Percentiles rank a stretch among this genome's conserved stretches.
These are phyloP conservation scores for Pseudogymnoascus verrucosus DNA, from an alignment of 2,329 filamentous ascomycete species.

Conservation along the genomic window DNA sequence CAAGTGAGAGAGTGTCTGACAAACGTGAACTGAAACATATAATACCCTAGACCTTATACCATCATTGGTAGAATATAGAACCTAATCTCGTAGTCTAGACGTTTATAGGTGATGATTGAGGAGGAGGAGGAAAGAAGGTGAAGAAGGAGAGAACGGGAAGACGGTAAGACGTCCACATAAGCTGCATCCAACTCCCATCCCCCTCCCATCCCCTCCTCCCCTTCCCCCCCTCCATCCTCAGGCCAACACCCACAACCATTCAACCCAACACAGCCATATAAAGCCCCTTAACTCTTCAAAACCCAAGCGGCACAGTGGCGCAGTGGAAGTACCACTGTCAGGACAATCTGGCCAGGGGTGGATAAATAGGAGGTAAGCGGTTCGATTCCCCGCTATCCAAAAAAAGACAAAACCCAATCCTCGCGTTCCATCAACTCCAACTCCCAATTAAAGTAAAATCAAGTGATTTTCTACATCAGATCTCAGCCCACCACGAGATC, in stretches of 20 bases:
- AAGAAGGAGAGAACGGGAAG: background rate
- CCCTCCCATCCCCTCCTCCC: background rate
- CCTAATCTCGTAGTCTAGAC: background rate
- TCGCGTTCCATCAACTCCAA: background rate
- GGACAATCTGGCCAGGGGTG: background rate
- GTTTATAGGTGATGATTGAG: background rate
- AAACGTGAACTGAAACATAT: background rate
- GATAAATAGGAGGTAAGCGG: background rate
- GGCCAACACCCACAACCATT: background rate
- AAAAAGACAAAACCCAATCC: background rate
- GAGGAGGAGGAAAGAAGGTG: background rate
- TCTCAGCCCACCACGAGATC: background rate
- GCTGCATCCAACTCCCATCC: background rate
- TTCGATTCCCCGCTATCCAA: background rate
- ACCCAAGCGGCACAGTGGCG: background rate
- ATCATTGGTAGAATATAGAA: background rate
- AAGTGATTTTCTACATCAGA: background rate
- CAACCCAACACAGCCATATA: background rate
- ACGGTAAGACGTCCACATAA: background rate
- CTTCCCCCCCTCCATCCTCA: background rate
- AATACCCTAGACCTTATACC: background rate
- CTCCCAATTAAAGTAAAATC: background rate
- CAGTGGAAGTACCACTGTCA: background rate
- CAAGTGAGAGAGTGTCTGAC: background rate
- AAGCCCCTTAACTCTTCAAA: background rate